phyloP scores from a whole-genome alignment of 352 stramenopile genomes.

The Pythium diclinum region DNA sequence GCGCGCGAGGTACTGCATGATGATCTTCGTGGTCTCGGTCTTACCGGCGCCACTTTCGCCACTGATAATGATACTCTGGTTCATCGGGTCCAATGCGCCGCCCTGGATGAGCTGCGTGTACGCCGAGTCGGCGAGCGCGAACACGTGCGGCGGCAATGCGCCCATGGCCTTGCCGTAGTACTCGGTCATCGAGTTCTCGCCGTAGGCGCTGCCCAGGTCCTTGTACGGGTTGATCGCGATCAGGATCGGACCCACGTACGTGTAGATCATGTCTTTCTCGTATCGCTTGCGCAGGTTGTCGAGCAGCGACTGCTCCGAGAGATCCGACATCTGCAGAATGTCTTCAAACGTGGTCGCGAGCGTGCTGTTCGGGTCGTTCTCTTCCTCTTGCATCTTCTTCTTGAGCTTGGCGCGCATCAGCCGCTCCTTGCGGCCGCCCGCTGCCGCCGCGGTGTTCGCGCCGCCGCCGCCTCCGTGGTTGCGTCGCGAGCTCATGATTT shows the following conservation, averaged over 20 bases:
- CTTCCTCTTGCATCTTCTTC: constrained; percentile 81
- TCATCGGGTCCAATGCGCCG: constrained; percentile 71
- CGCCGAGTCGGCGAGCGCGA: constrained; percentile 85
- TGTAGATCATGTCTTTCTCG: constrained; percentile 93
- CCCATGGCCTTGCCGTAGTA: constrained; percentile 88
- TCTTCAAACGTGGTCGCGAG: constrained; percentile 69
- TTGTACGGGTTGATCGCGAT: constrained; percentile 93
- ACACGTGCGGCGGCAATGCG: constrained; percentile 86
- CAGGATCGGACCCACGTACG: constrained; percentile 89
- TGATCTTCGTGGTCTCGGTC: constrained; percentile 92
- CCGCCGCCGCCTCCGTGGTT: constrained; percentile 35
- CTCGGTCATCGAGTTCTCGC: constrained; percentile 77
- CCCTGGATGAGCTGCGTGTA: constrained; percentile 89
- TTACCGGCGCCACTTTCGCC: constrained; percentile 89
- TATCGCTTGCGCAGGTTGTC: constrained; percentile 88
- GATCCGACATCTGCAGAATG: constrained; percentile 88
- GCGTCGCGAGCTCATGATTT: constrained; percentile 17
- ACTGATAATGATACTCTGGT: constrained; percentile 93
- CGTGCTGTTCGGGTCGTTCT: constrained; percentile 36
- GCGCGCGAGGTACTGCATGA: constrained; percentile 86
- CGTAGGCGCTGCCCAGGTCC: constrained; percentile 62
- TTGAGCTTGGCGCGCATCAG: constrained; percentile 85
- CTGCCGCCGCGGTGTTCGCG: constrained; percentile 23
- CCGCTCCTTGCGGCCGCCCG: constrained; percentile 73
- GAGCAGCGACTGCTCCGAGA: constrained; percentile 88